These are phyloP conservation scores for Coemansia biformis DNA, from an alignment of 192 early-diverging fungal species.

Conservation along the genomic window DNA sequence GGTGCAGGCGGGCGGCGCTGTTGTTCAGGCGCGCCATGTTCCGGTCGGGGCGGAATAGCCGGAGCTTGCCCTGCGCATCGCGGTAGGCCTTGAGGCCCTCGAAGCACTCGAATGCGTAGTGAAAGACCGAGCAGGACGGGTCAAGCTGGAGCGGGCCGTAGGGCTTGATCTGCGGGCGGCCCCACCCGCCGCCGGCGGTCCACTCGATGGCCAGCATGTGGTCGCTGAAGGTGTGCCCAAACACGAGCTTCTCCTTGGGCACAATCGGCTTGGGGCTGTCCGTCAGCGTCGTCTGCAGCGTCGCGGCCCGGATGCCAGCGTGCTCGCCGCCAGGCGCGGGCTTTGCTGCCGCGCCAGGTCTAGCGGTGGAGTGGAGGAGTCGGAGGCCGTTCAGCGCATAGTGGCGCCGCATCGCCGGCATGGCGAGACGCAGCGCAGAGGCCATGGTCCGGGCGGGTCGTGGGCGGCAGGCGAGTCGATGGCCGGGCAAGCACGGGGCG, in stretches of 20 bases:
- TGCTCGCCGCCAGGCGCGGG: background rate
- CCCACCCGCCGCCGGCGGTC: slow-evolving; percentile 66
- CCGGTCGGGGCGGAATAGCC: slow-evolving; percentile 95
- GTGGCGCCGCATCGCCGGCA: background rate
- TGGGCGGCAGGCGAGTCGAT: too few species aligned
- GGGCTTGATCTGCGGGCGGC: slow-evolving; percentile 67
- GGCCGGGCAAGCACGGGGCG: too few species aligned
- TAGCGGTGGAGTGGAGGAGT: slow-evolving; percentile 11
- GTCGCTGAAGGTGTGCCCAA: slow-evolving; percentile 86
- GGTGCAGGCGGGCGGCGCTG: slow-evolving; percentile 72
- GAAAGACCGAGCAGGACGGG: slow-evolving; percentile 87
- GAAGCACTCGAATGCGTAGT: slow-evolving; percentile 92
- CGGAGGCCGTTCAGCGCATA: slow-evolving; percentile 2
- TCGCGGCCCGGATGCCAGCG: slow-evolving; percentile 6
- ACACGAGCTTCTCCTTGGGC: slow-evolving; percentile 66
- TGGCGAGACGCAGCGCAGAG: slow-evolving; percentile 1
- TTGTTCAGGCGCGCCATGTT: slow-evolving; percentile 88
- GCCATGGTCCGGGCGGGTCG: background rate
- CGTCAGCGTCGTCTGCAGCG: slow-evolving; percentile 23
- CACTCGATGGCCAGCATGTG: slow-evolving; percentile 89
- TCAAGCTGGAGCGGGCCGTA: slow-evolving; percentile 74
- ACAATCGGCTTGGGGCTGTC: slow-evolving; percentile 54
- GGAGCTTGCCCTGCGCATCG: slow-evolving; percentile 77
- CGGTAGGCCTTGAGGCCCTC: slow-evolving; percentile 93
- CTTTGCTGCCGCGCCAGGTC: slow-evolving; percentile 9